phyloP scores from a whole-genome alignment of 2,329 filamentous ascomycete species.

The Biscogniauxia marginata region DNA sequence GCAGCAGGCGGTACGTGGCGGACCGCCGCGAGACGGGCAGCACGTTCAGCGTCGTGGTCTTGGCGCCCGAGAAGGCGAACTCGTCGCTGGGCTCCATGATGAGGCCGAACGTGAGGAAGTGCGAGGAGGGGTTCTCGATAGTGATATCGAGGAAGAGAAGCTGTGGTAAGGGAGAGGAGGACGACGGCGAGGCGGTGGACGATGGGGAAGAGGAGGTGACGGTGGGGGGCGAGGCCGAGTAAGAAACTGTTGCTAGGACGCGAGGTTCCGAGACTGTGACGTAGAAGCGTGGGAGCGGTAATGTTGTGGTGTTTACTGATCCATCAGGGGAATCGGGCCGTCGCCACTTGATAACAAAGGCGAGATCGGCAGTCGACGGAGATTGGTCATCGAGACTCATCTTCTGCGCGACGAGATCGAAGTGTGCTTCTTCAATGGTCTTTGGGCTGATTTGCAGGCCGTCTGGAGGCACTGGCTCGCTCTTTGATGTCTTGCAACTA shows the following conservation, averaged over 20 bases:
- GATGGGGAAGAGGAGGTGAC: slow-evolving; percentile 28
- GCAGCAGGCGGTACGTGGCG: slow-evolving; percentile 72
- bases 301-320: slow-evolving; percentile 59
- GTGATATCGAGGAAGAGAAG: slow-evolving; percentile 55
- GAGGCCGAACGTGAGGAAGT: slow-evolving; percentile 91
- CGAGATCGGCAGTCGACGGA: slow-evolving; percentile 70
- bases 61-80: slow-evolving; percentile 90
- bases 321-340: slow-evolving; percentile 39
- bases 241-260: slow-evolving; percentile 64
- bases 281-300: slow-evolving; percentile 77
- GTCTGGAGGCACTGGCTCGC: slow-evolving; percentile 37
- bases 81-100: slow-evolving; percentile 89
- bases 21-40: slow-evolving; percentile 76
- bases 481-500: slow-evolving; percentile 50
- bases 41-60: slow-evolving; percentile 75
- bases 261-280: slow-evolving; percentile 84
- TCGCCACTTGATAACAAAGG: slow-evolving; percentile 75
- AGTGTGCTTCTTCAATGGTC: slow-evolving; percentile 69
- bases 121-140: slow-evolving; percentile 90
- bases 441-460: slow-evolving; percentile 59
- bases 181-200: slow-evolving; percentile 18
- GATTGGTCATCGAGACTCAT: slow-evolving; percentile 77
- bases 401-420: slow-evolving; percentile 75
- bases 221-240: slow-evolving; percentile 38
- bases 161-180: slow-evolving; percentile 33